Conservation (phyloP, 495 filamentous ascomycete species). For the Antarctomyces pellizariae region DNA sequence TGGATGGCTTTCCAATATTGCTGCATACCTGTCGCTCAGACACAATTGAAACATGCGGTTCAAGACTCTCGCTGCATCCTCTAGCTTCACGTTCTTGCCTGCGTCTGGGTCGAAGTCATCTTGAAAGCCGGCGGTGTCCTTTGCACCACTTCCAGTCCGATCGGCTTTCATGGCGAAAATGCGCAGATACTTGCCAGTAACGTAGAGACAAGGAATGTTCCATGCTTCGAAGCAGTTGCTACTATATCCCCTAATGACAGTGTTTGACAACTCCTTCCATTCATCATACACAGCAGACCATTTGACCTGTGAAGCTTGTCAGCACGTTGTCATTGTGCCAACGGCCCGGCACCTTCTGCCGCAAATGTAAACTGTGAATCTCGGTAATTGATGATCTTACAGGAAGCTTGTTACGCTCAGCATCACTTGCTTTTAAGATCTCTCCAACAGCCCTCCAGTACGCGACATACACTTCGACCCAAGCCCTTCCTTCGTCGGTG, state of each 20-base stretch:
- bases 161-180: slow-evolving; percentile 80
- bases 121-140: slow-evolving; percentile 34
- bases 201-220: slow-evolving; percentile 76
- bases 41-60: slow-evolving; percentile 79
- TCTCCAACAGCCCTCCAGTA: slow-evolving; percentile 67
- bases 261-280: slow-evolving; percentile 59
- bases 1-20: background rate
- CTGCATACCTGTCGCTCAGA: slow-evolving; percentile 58
- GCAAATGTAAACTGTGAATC: background rate
- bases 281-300: slow-evolving; percentile 57
- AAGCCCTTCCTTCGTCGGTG: slow-evolving; percentile 41
- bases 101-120: slow-evolving; percentile 53
- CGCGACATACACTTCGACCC: slow-evolving; percentile 58
- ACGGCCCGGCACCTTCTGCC: too few species aligned
- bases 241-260: slow-evolving; percentile 51
- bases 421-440: slow-evolving; percentile 32
- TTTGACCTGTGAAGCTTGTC: slow-evolving; percentile 20
- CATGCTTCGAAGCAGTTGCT: slow-evolving; percentile 49
- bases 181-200: slow-evolving; percentile 59
- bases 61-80: slow-evolving; percentile 70
- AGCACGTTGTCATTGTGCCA: too few species aligned
- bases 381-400: background rate
- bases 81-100: slow-evolving; percentile 55
- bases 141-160: too few species aligned
- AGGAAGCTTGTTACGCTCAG: slow-evolving; percentile 5